Conservation (phyloP, 1,284 basidiomycete genomes). For the Ceratobasidium papillatum region DNA sequence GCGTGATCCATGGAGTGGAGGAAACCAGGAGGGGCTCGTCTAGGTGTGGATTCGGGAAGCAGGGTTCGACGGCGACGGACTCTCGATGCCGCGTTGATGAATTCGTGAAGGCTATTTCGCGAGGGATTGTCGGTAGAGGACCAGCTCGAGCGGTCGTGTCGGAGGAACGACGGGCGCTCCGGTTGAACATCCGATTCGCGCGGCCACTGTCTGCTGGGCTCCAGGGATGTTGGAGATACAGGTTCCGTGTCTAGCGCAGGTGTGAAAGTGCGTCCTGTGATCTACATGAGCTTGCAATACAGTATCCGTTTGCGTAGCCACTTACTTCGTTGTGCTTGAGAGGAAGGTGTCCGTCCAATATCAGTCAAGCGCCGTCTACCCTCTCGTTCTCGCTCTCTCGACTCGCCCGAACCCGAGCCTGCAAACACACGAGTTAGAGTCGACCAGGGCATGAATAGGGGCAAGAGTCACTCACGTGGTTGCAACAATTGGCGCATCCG, state of each 20-base stretch:
- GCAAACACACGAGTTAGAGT: background rate
- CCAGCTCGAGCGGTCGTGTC: conserved; percentile 18
- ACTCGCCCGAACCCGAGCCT: conserved; percentile 22
- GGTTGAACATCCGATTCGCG: background rate
- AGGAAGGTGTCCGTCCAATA: background rate
- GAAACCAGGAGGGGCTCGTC: conserved; percentile 17
- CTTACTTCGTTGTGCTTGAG: conserved; percentile 26
- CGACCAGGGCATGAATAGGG: background rate
- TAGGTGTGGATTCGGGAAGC: conserved; percentile 17
- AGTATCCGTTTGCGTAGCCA: background rate
- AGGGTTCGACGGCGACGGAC: conserved; percentile 38
- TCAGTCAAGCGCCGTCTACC: conserved; percentile 17
- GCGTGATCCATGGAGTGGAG: conserved; percentile 21
- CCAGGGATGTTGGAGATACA: background rate
- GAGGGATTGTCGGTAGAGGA: conserved; percentile 8
- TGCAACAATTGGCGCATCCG: conserved; percentile 31
- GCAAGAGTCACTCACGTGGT: background rate
- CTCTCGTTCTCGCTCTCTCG: conserved; percentile 1
- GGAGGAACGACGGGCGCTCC: background rate
- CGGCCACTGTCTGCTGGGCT: conserved; percentile 2
- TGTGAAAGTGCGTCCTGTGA: conserved; percentile 13
- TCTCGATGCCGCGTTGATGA: conserved; percentile 23
- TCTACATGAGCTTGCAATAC: background rate
- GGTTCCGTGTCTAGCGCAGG: background rate
- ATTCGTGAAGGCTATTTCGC: conserved; percentile 18